Percentiles rank a stretch among this genome's conserved stretches.
Evolutionary conservation across 768 basidiomycete species (phyloP).

Genomic region (Termitomyces sp.): DNA sequence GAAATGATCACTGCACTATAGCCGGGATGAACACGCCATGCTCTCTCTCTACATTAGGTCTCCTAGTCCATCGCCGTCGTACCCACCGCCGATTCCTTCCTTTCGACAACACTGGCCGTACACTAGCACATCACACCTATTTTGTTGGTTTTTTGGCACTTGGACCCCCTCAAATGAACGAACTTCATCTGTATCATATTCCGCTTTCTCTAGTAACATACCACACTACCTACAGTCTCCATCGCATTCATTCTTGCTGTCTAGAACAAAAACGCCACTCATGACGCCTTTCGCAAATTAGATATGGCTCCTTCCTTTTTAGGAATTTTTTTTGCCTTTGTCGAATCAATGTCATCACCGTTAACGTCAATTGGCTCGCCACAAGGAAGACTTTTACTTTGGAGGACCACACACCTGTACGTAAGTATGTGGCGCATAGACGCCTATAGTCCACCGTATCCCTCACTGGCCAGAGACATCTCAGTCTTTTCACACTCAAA

Average conservation of each 20-base stretch:
- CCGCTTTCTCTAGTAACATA: slow-evolving; percentile 1
- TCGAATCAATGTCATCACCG: neutral
- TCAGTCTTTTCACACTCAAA: neutral
- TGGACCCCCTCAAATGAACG: neutral
- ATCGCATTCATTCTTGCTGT: neutral
- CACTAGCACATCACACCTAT: neutral
- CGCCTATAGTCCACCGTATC: neutral
- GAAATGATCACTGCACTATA: neutral
- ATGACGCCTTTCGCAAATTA: neutral
- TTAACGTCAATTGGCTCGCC: neutral
- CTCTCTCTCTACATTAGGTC: slow-evolving; percentile 1
- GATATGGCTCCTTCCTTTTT: neutral
- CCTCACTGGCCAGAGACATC: neutral
- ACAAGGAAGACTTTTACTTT: neutral
- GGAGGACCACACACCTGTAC: neutral
- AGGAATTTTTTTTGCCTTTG: neutral
- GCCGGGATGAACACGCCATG: neutral
- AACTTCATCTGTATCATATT: neutral
- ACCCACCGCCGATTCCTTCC: neutral
- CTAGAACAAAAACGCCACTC: neutral
- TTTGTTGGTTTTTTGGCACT: neutral
- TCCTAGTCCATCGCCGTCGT: neutral
- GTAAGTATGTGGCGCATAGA: neutral
- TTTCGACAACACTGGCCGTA: neutral
- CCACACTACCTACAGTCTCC: neutral